These are phyloP conservation scores for Colletotrichum cordylinicola DNA, from an alignment of 2,329 filamentous ascomycete genomes.

Conservation along the genomic window DNA sequence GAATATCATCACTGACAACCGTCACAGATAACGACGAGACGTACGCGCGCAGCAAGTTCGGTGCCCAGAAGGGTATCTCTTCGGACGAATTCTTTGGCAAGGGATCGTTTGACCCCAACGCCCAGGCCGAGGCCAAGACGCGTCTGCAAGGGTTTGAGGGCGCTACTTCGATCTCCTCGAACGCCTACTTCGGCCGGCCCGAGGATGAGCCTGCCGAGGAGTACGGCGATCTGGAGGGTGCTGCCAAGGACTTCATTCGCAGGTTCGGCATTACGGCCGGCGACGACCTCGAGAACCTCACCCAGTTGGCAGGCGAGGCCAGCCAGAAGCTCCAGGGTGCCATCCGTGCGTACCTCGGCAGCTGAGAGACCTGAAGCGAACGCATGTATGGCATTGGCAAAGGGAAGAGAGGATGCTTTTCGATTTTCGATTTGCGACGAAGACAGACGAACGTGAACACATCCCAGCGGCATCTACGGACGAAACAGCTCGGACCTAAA, in stretches of 20 bases:
- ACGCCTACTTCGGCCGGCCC: conserved; percentile 94
- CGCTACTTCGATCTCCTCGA: conserved; percentile 89
- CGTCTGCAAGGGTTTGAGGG: conserved; percentile 93
- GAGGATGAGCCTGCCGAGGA: conserved; percentile 81
- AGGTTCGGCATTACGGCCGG: conserved; percentile 95
- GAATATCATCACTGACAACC: background rate
- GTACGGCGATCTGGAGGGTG: conserved; percentile 90
- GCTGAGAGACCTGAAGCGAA: conserved; percentile 40
- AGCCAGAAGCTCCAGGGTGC: conserved; percentile 82
- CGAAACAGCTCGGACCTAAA: background rate
- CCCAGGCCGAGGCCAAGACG: conserved; percentile 84
- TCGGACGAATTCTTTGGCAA: conserved; percentile 99
- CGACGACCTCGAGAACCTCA: conserved; percentile 93
- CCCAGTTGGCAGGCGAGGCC: conserved; percentile 82
- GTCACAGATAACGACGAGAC: conserved; percentile 74
- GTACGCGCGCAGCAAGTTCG: conserved; percentile 89
- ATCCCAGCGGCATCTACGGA: background rate
- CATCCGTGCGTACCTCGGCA: conserved; percentile 68
- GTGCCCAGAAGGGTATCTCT: conserved; percentile 91
- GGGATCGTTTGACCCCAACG: conserved; percentile 79
- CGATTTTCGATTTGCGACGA: background rate
- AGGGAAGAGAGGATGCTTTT: background rate
- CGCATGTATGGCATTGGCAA: background rate
- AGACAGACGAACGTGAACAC: background rate
- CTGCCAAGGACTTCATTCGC: conserved; percentile 94